Evolutionary conservation across 140 eudicot genomes (phyloP).

Genomic region (Oenanthe javanica): DNA sequence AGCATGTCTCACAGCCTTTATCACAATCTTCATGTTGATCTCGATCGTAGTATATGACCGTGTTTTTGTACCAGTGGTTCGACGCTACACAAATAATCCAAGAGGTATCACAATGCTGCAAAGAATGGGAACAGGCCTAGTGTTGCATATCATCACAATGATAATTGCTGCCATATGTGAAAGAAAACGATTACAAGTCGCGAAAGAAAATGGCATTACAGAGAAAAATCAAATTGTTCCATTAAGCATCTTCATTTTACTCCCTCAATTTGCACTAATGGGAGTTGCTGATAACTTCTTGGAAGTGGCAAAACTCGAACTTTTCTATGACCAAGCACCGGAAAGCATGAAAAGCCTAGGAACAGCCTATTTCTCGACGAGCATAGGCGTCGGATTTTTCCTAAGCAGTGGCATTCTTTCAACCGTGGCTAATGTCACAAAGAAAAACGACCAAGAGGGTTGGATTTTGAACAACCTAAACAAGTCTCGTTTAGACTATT

Average conservation of each 20-base stretch:
- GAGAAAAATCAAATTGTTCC: conserved; percentile 40
- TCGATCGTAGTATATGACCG: conserved; percentile 44
- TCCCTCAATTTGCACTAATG: conserved; percentile 50
- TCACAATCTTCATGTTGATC: conserved; percentile 47
- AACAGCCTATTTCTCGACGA: conserved; percentile 46
- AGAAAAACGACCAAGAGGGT: conserved; percentile 39
- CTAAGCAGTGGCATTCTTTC: conserved; percentile 47
- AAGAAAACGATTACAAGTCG: conserved; percentile 25
- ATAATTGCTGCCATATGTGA: conserved; percentile 33
- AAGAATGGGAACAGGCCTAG: conserved; percentile 40
- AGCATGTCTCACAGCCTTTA: conserved; percentile 34
- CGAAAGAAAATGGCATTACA: conserved; percentile 24
- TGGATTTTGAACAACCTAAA: conserved; percentile 64
- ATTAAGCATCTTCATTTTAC: conserved; percentile 47
- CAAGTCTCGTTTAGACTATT: conserved; percentile 48
- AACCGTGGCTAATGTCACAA: conserved; percentile 47
- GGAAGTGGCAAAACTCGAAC: conserved; percentile 56
- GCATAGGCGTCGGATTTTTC: conserved; percentile 50
- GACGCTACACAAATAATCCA: conserved; percentile 43
- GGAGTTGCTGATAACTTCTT: conserved; percentile 52
- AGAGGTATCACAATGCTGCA: conserved; percentile 59
- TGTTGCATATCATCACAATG: conserved; percentile 36
- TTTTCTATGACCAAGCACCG: conserved; percentile 71
- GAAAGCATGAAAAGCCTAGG: conserved; percentile 72
- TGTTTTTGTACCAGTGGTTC: conserved; percentile 33